A percentile compares a stretch with the other conserved stretches of the same genome.
Evolutionary conservation across 495 filamentous ascomycete species (phyloP).

Genomic region (Aspergillus bridgeri): DNA sequence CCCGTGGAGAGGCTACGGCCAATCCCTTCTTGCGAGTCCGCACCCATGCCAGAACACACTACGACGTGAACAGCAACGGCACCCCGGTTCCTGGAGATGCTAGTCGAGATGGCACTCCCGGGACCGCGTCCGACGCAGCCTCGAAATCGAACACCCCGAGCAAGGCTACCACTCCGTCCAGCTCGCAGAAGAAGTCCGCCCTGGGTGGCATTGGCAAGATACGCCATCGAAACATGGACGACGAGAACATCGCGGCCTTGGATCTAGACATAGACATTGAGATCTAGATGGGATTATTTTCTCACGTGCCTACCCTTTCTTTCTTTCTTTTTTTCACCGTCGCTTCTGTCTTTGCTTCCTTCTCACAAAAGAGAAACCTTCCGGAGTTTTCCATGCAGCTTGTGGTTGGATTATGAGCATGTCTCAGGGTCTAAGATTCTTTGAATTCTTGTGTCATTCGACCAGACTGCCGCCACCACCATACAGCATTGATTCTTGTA

Average conservation of each 20-base stretch:
- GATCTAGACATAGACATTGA: constrained; percentile 82
- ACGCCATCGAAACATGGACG: constrained; percentile 70
- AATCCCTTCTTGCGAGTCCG: constrained; percentile 61
- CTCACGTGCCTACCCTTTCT: not conserved
- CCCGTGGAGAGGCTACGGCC: constrained; percentile 48
- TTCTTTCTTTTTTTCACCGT: not conserved
- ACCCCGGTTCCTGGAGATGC: constrained; percentile 29
- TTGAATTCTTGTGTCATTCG: not conserved
- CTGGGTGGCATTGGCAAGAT: constrained; percentile 63
- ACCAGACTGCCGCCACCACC: not conserved
- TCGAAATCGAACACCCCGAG: constrained; percentile 28
- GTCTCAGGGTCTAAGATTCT: not conserved
- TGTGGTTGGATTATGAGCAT: not conserved
- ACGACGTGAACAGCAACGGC: constrained; percentile 46
- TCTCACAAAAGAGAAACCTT: not conserved
- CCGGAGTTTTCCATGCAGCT: not conserved
- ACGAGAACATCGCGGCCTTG: constrained; percentile 77
- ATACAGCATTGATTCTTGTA: not conserved
- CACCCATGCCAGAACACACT: constrained; percentile 58
- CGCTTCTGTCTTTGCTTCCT: not conserved
- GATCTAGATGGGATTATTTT: constrained; percentile 38
- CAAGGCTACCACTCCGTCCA: constrained; percentile 40
- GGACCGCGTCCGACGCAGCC: constrained; percentile 25
- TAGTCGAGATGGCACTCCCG: constrained; percentile 48
- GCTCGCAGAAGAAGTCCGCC: constrained; percentile 51